phyloP scores from a whole-genome alignment of 202 grass and related monocot genomes.

The Digitaria exilis region DNA sequence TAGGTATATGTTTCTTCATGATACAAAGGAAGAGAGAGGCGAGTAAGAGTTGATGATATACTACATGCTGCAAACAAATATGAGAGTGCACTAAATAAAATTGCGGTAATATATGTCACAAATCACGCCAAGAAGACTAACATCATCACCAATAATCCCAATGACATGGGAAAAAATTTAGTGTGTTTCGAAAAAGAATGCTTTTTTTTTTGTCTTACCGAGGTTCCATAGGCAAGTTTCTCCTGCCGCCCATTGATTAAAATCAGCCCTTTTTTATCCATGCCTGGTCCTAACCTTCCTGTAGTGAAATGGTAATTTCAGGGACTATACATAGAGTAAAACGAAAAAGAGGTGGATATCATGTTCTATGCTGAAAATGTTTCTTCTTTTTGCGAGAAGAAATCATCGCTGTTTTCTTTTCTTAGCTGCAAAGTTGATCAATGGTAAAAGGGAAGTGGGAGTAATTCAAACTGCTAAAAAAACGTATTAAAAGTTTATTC shows the following conservation, averaged over 20 bases:
- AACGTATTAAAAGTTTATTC: neutral
- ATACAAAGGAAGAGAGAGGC: too few relatives aligned
- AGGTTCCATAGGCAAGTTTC: constrained; percentile 58
- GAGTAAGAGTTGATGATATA: too few relatives aligned
- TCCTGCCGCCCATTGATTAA: constrained; percentile 46
- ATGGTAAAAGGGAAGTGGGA: neutral
- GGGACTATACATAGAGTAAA: neutral
- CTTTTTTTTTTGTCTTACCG: constrained; percentile 19
- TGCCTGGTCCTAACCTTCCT: constrained; percentile 45
- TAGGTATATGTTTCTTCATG: too few relatives aligned
- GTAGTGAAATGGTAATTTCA: neutral
- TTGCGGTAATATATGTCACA: too few relatives aligned
- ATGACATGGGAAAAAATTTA: neutral
- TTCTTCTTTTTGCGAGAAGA: too few relatives aligned
- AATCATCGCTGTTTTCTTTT: too few relatives aligned
- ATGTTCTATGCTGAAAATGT: neutral
- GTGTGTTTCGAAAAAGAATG: too few relatives aligned
- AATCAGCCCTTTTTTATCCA: constrained; percentile 33
- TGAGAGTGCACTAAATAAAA: too few relatives aligned
- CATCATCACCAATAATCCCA: too few relatives aligned
- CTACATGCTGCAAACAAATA: too few relatives aligned
- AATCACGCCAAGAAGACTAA: neutral
- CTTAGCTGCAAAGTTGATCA: neutral
- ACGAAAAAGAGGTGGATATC: neutral
- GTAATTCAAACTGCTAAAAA: neutral